A percentile compares a stretch with the other conserved stretches of the same genome.
These are phyloP conservation scores for Cryptosporidium meleagridis DNA, from an alignment of 169 alveolate genomes.

Conservation along the genomic window DNA sequence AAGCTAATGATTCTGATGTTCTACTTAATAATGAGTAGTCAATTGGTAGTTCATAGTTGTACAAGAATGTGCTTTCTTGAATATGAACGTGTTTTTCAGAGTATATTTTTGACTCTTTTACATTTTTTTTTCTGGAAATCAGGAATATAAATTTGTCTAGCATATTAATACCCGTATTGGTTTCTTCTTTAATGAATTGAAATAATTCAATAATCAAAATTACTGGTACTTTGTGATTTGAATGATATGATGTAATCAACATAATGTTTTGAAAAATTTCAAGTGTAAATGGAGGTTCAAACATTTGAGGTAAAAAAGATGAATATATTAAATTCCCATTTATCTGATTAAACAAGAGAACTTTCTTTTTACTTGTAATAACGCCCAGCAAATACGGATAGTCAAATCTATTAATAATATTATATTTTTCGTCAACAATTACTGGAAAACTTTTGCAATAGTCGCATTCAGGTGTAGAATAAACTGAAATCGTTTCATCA, in stretches of 20 bases:
- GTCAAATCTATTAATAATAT: slow-evolving; percentile 49
- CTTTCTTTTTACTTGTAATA: slow-evolving; percentile 26
- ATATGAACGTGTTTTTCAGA: slow-evolving; percentile 23
- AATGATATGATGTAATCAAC: slow-evolving; percentile 47
- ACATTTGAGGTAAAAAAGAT: slow-evolving; percentile 29
- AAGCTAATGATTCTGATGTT: slow-evolving; percentile 42
- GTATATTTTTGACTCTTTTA: slow-evolving; percentile 24
- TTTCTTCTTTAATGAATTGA: slow-evolving; percentile 7
- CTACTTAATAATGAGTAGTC: slow-evolving; percentile 10
- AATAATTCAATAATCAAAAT: slow-evolving; percentile 33
- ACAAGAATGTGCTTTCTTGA: slow-evolving; percentile 14
- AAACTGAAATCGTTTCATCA: slow-evolving; percentile 17
- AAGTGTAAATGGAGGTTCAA: slow-evolving; percentile 45
- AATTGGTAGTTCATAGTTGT: slow-evolving; percentile 43
- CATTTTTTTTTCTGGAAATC: slow-evolving; percentile 13
- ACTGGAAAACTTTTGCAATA: slow-evolving; percentile 37
- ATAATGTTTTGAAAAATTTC: slow-evolving; percentile 20
- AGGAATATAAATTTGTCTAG: slow-evolving; percentile 31
- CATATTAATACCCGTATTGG: background rate
- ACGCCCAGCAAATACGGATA: slow-evolving; percentile 21
- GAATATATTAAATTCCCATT: slow-evolving; percentile 57
- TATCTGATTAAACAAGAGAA: slow-evolving; percentile 22
- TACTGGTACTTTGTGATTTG: slow-evolving; percentile 14
- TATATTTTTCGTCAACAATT: slow-evolving; percentile 26
- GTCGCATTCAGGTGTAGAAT: slow-evolving; percentile 26